These are phyloP conservation scores for Sporobolomyces phaffii DNA, from an alignment of 768 basidiomycete species.

Conservation along the genomic window DNA sequence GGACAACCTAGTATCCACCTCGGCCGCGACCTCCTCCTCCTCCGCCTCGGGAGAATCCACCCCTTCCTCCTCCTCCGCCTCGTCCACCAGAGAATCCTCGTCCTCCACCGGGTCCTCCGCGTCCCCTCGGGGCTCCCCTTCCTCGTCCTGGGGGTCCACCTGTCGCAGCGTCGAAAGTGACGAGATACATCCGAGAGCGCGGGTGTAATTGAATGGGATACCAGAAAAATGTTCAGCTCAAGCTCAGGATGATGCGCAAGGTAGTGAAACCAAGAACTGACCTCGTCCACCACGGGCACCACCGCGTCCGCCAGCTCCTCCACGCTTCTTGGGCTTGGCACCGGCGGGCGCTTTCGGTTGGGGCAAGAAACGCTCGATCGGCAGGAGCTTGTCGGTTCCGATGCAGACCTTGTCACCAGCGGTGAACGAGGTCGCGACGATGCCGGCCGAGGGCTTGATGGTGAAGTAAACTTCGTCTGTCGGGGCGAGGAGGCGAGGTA, in stretches of 20 bases:
- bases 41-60: slow-evolving; percentile 32
- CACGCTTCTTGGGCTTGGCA: slow-evolving; percentile 35
- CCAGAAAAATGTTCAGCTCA: too few species aligned
- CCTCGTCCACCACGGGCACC: slow-evolving; percentile 49
- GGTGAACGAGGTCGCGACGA: slow-evolving; percentile 92
- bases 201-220: too few species aligned
- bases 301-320: slow-evolving; percentile 45
- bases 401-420: slow-evolving; percentile 98
- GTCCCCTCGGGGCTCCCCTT: slow-evolving; percentile 19
- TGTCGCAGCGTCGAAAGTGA: neutral
- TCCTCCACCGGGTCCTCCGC: slow-evolving; percentile 42
- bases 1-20: slow-evolving; percentile 32
- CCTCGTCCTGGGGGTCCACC: slow-evolving; percentile 27
- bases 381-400: slow-evolving; percentile 90
- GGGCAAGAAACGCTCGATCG: slow-evolving; percentile 91
- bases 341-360: slow-evolving; percentile 65
- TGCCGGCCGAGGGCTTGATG: slow-evolving; percentile 91
- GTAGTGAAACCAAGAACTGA: neutral
- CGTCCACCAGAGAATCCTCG: slow-evolving; percentile 13
- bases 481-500: neutral
- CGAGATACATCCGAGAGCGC: neutral
- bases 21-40: slow-evolving; percentile 37
- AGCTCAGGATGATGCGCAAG: neutral
- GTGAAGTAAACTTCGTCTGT: slow-evolving; percentile 82
- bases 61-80: slow-evolving; percentile 29